A percentile compares a stretch with the other conserved stretches of the same genome.
Evolutionary conservation across 768 basidiomycete species (phyloP).

Genomic region (Ephemerocybe angulata): DNA sequence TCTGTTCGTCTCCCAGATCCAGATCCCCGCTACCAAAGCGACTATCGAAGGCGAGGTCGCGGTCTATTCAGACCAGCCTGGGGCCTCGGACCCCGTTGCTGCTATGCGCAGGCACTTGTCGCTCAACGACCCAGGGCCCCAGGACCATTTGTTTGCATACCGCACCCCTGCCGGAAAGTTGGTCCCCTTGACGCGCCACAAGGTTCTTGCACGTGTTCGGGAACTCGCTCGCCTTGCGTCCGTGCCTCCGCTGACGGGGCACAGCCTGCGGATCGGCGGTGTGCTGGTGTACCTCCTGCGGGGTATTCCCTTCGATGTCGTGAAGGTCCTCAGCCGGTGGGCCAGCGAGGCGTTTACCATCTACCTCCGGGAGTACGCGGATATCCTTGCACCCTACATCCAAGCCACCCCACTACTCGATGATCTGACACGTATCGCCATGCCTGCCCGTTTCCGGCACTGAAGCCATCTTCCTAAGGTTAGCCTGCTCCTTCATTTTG

Average conservation of each 20-base stretch:
- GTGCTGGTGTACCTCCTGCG: conserved; percentile 34
- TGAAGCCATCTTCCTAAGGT: not conserved
- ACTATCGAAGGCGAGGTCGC: not conserved
- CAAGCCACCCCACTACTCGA: conserved; percentile 1
- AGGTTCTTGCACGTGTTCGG: conserved; percentile 18
- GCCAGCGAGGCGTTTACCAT: conserved; percentile 6
- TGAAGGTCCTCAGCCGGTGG: conserved; percentile 32
- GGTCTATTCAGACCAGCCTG: conserved; percentile 13
- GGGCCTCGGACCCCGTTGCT: conserved; percentile 13
- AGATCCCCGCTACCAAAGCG: conserved; percentile 1
- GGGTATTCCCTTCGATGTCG: conserved; percentile 29
- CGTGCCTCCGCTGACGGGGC: conserved; percentile 16
- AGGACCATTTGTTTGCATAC: conserved; percentile 14
- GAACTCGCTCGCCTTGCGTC: conserved; percentile 9
- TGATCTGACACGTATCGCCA: not conserved
- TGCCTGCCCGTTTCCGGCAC: not conserved
- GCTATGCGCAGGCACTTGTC: conserved; percentile 20
- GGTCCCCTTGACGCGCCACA: conserved; percentile 21
- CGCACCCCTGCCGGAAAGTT: not conserved
- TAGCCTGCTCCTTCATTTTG: not conserved
- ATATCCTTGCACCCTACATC: conserved; percentile 13
- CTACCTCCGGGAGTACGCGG: conserved; percentile 11
- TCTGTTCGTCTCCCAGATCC: conserved; percentile 2
- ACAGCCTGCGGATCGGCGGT: conserved; percentile 22
- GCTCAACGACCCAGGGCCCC: conserved; percentile 18